phyloP scores from a whole-genome alignment of 2,329 filamentous ascomycete genomes.

The Aspergillus persii region DNA sequence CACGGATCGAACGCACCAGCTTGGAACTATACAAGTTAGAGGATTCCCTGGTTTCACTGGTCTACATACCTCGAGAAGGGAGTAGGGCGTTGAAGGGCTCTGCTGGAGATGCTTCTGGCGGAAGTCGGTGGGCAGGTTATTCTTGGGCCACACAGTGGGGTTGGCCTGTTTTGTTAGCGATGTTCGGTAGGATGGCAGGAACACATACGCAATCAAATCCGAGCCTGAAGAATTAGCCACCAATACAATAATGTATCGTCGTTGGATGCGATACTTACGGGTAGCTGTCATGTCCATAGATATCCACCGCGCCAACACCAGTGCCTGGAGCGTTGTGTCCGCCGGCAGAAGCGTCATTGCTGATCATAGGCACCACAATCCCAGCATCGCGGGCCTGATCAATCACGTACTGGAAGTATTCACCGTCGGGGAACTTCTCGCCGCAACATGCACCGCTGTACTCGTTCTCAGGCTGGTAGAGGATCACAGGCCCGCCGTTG shows the following conservation, averaged over 20 bases:
- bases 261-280: conserved; percentile 39
- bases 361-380: conserved; percentile 71
- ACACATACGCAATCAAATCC: conserved; percentile 40
- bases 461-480: conserved; percentile 81
- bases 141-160: conserved; percentile 60
- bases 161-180: conserved; percentile 42
- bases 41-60: no score
- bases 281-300: conserved; percentile 67
- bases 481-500: conserved; percentile 74
- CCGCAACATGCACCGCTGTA: conserved; percentile 57
- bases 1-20: conserved; percentile 72
- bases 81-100: conserved; percentile 65
- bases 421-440: conserved; percentile 61
- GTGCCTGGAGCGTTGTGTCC: conserved; percentile 66
- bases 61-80: conserved; percentile 55
- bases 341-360: conserved; percentile 64
- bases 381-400: conserved; percentile 66
- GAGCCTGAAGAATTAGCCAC: conserved; percentile 24
- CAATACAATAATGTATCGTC: background rate
- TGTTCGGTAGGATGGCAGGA: background rate
- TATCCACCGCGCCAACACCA: conserved; percentile 57
- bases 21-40: conserved; percentile 55
- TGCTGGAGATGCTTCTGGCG: conserved; percentile 55
- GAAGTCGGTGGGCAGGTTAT: conserved; percentile 57
- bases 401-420: conserved; percentile 69